phyloP scores from a whole-genome alignment of 1,139 yeast genomes.

The Candida tetrigidarum region DNA sequence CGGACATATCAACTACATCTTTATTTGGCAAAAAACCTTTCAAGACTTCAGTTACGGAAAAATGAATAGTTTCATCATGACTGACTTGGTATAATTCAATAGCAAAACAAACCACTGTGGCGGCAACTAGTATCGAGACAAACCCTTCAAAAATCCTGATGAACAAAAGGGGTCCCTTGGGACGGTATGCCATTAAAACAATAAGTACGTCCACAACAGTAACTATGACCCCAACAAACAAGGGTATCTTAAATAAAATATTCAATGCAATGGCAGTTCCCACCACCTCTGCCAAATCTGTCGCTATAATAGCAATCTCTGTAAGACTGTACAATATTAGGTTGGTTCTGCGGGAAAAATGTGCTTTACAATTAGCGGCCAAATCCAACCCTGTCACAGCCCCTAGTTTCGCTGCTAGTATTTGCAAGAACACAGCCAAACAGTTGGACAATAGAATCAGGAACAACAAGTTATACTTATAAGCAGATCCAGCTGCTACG shows the following conservation, averaged over 20 bases:
- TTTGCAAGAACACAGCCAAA: conserved; percentile 85
- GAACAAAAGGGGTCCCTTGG: conserved; percentile 80
- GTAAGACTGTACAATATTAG: conserved; percentile 70
- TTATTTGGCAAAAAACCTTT: conserved; percentile 81
- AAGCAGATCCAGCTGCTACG: conserved; percentile 91
- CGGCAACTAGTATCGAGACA: conserved; percentile 75
- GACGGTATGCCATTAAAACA: conserved; percentile 86
- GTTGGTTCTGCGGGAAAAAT: conserved; percentile 67
- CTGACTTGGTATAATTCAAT: conserved; percentile 74
- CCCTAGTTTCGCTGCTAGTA: conserved; percentile 83
- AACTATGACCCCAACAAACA: conserved; percentile 75
- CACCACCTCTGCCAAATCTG: conserved; percentile 92
- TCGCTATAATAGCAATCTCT: conserved; percentile 88
- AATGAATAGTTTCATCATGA: conserved; percentile 53
- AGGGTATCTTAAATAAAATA: conserved; percentile 77
- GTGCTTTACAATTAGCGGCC: conserved; percentile 84
- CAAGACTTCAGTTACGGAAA: conserved; percentile 57
- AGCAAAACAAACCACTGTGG: conserved; percentile 85
- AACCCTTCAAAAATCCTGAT: conserved; percentile 83
- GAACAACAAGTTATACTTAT: conserved; percentile 80
- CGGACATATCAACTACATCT: conserved; percentile 61
- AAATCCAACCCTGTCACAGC: conserved; percentile 90
- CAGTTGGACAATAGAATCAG: conserved; percentile 81
- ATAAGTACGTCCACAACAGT: conserved; percentile 86
- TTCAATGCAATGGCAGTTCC: conserved; percentile 93